Conservation (phyloP, 257 asterid species). For the Verbena officinalis region DNA sequence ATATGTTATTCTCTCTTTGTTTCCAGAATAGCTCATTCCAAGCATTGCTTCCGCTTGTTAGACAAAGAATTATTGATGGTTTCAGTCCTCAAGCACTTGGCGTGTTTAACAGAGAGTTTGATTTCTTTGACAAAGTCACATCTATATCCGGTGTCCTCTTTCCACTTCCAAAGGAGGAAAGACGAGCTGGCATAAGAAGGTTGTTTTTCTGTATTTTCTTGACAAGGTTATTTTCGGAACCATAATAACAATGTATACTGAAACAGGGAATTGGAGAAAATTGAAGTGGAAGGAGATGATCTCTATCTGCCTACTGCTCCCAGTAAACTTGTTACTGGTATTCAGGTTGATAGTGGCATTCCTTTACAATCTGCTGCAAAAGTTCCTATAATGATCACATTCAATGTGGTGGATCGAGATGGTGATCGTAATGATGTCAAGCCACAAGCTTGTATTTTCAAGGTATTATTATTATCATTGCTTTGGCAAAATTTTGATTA, state of each 20-base stretch:
- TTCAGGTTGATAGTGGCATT: constrained; percentile 93
- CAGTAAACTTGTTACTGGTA: constrained; percentile 82
- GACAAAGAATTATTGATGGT: constrained; percentile 83
- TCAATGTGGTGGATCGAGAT: constrained; percentile 84
- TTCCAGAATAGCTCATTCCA: constrained; percentile 73
- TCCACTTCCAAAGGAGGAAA: constrained; percentile 93
- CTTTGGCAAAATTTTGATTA: neutral
- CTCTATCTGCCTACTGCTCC: constrained; percentile 97
- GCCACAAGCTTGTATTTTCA: constrained; percentile 99
- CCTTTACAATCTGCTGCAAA: constrained; percentile 99
- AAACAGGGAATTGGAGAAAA: constrained; percentile 91
- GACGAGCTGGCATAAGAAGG: constrained; percentile 97
- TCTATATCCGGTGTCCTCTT: constrained; percentile 95
- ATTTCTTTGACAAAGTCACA: constrained; percentile 98
- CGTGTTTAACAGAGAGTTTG: constrained; percentile 83
- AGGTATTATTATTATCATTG: constrained; percentile 51
- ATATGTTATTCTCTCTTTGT: constrained; percentile 21
- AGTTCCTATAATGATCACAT: constrained; percentile 99
- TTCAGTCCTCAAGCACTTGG: constrained; percentile 78
- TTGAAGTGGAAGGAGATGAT: constrained; percentile 83
- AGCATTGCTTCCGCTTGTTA: constrained; percentile 80
- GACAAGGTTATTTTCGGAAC: constrained; percentile 13
- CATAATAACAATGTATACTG: constrained; percentile 20
- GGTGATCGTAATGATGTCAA: constrained; percentile 77
- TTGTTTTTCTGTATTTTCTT: constrained; percentile 19